Percentiles rank a stretch among this genome's conserved stretches.
These are phyloP conservation scores for Carex myosuroides DNA, from an alignment of 176 grass and related monocot species.

Conservation along the genomic window DNA sequence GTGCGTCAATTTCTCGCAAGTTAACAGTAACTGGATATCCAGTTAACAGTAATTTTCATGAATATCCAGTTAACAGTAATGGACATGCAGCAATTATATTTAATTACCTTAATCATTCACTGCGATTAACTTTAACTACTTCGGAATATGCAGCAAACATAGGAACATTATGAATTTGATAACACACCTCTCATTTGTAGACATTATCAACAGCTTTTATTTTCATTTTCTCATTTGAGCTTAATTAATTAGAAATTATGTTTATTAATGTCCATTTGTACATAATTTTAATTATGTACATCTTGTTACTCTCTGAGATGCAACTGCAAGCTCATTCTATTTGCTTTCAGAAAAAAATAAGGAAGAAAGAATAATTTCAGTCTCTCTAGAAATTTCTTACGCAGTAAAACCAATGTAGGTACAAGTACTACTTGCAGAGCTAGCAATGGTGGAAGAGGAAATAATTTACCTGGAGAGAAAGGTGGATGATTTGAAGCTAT, in stretches of 20 bases:
- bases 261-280: not conserved
- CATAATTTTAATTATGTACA: not conserved
- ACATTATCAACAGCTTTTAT: not conserved
- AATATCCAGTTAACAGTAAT: not conserved
- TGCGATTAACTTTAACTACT: not conserved
- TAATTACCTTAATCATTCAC: not conserved
- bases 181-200: not conserved
- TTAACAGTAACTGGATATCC: not conserved
- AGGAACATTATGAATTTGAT: not conserved
- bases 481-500: conserved; percentile 51
- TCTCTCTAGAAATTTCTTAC: not conserved
- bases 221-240: not conserved
- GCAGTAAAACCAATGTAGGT: conserved; percentile 24
- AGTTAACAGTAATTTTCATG: not conserved
- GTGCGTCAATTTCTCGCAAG: conserved; percentile 14
- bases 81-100: not conserved
- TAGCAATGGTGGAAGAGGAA: conserved; percentile 84
- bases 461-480: conserved; percentile 80
- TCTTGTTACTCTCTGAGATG: not conserved
- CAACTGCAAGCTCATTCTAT: not conserved
- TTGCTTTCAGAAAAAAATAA: not conserved
- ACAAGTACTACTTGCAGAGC: conserved; percentile 55
- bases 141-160: not conserved
- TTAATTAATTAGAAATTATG: not conserved
- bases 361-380: not conserved